A percentile compares a stretch with the other conserved stretches of the same genome.
Conservation (phyloP, 2,329 filamentous ascomycete genomes). For the Hirsutella rhossiliensis region DNA sequence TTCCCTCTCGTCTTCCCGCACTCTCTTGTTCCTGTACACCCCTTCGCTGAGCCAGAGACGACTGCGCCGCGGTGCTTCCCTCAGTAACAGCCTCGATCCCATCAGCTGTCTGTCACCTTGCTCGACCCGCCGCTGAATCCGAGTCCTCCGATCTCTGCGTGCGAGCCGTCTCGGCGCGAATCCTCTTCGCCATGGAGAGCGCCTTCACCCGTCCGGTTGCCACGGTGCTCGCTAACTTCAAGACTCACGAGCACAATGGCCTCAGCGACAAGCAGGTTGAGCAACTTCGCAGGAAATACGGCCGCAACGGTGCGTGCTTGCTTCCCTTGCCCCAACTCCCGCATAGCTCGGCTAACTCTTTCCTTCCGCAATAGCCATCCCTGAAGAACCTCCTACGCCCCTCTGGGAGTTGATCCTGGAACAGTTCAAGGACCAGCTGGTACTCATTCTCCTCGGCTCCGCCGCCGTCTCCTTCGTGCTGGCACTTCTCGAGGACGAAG, state of each 20-base stretch:
- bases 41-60: background rate
- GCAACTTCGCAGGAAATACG: constrained; percentile 44
- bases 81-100: too few species aligned
- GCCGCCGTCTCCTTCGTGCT: constrained; percentile 88
- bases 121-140: background rate
- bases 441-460: constrained; percentile 86
- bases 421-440: constrained; percentile 98
- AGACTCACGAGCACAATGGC: constrained; percentile 41
- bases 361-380: constrained; percentile 31
- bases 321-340: constrained; percentile 1
- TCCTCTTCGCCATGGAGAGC: constrained; percentile 40
- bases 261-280: constrained; percentile 47
- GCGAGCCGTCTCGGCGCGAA: constrained; percentile 1
- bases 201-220: constrained; percentile 46
- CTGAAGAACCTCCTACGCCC: constrained; percentile 89
- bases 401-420: constrained; percentile 94
- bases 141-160: background rate
- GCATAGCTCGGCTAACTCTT: constrained; percentile 6
- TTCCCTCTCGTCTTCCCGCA: constrained; percentile 4
- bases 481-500: constrained; percentile 83
- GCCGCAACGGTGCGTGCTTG: constrained; percentile 45
- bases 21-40: constrained; percentile 2
- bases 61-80: too few species aligned
- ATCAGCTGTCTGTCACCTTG: too few species aligned
- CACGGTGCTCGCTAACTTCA: constrained; percentile 47